A percentile compares a stretch with the other conserved stretches of the same genome.
Conservation (phyloP, 2,329 filamentous ascomycete genomes). For the Sclerotinia spermophila region DNA sequence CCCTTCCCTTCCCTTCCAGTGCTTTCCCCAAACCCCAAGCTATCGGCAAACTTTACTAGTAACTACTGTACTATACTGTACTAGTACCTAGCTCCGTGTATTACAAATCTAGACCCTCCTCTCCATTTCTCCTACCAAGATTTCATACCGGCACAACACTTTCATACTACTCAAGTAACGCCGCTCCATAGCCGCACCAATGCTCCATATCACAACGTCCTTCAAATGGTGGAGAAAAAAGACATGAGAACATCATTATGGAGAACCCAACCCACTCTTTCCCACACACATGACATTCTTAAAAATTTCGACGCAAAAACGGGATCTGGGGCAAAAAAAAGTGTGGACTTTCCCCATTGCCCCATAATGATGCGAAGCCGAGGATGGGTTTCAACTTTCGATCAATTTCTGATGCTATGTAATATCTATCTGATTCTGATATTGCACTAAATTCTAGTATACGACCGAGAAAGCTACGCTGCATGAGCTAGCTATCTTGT, state of each 20-base stretch:
- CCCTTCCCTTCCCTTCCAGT: not conserved
- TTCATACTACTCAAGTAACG: not conserved
- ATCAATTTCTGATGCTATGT: not conserved
- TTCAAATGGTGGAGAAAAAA: not conserved
- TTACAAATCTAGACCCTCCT: constrained; percentile 2
- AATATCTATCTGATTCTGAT: too few species aligned
- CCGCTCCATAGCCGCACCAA: not conserved
- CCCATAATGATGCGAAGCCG: constrained; percentile 8
- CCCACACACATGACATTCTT: constrained; percentile 7
- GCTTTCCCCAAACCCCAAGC: constrained; percentile 5
- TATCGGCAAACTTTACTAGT: not conserved
- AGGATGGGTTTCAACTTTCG: not conserved
- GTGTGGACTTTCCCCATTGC: not conserved
- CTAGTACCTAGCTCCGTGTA: not conserved
- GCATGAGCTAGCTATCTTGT: not conserved
- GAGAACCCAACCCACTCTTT: constrained; percentile 5
- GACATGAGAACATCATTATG: not conserved
- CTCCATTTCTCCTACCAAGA: not conserved
- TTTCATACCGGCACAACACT: not conserved
- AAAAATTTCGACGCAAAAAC: constrained; percentile 2
- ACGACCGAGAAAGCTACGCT: not conserved
- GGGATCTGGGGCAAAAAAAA: constrained; percentile 8
- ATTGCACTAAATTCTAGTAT: not conserved
- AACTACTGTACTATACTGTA: not conserved
- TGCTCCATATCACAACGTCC: not conserved